Evolutionary conservation across 2,329 filamentous ascomycete species (phyloP).

Genomic region (Colletotrichum sp.): DNA sequence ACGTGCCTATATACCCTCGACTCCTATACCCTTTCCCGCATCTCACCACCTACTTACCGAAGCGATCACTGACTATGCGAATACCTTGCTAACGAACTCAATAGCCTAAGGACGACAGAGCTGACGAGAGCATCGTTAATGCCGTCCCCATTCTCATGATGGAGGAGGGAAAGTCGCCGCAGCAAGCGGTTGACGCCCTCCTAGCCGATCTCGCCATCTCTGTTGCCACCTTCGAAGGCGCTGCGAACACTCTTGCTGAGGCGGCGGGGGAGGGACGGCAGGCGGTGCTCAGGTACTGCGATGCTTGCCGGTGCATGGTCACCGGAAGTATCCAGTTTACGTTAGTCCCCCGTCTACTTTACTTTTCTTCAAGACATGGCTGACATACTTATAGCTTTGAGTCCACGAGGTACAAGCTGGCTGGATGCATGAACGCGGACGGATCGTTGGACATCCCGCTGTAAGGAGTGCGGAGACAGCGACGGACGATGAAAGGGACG

Average conservation of each 20-base stretch:
- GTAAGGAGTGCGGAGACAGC: slow-evolving; percentile 6
- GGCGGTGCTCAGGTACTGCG: slow-evolving; percentile 27
- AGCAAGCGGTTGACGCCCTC: slow-evolving; percentile 22
- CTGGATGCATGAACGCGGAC: slow-evolving; percentile 32
- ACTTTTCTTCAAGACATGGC: background rate
- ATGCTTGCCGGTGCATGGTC: slow-evolving; percentile 34
- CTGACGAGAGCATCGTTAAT: slow-evolving; percentile 31
- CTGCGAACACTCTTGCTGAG: slow-evolving; percentile 20
- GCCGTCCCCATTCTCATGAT: slow-evolving; percentile 30
- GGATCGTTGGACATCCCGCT: slow-evolving; percentile 37
- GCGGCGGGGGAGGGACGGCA: background rate
- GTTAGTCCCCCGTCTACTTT: slow-evolving; percentile 24
- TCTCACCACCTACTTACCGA: background rate
- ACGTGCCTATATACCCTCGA: background rate
- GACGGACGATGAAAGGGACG: background rate
- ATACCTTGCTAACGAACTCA: background rate
- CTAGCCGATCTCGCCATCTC: slow-evolving; percentile 24
- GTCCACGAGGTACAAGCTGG: slow-evolving; percentile 37
- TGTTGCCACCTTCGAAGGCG: slow-evolving; percentile 28
- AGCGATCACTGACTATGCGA: background rate
- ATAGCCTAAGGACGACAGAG: slow-evolving; percentile 1
- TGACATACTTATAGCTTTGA: slow-evolving; percentile 27
- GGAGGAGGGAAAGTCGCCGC: slow-evolving; percentile 19
- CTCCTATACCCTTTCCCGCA: background rate
- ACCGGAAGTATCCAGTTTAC: slow-evolving; percentile 37